Conservation (phyloP, 2,329 filamentous ascomycete species). For the Knufia fluminis region DNA sequence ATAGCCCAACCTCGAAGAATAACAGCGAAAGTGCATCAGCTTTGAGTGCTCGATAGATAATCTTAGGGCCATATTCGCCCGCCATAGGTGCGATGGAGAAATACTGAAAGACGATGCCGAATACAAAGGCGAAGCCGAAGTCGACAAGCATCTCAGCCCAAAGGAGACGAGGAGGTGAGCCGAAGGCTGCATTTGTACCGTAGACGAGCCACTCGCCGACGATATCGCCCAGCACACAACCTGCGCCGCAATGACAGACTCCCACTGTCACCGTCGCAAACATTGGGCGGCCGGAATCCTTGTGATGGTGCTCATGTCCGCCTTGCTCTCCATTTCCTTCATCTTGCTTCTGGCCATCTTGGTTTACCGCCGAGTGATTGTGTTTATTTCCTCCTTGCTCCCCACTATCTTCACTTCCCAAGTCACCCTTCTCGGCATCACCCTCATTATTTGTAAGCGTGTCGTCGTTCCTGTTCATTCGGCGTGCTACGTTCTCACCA, state of each 20-base stretch:
- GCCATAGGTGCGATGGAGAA: conserved; percentile 28
- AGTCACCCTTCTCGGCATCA: too few species aligned
- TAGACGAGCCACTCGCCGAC: conserved; percentile 29
- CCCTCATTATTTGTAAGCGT: too few species aligned
- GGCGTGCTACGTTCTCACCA: too few species aligned
- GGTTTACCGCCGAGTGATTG: too few species aligned
- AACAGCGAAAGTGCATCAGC: conserved; percentile 25
- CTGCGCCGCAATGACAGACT: conserved; percentile 28
- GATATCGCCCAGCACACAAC: conserved; percentile 28
- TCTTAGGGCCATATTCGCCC: conserved; percentile 24
- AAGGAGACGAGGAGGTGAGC: conserved; percentile 13
- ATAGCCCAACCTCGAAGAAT: conserved; percentile 26
- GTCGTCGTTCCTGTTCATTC: too few species aligned
- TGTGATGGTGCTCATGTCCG: conserved; percentile 5
- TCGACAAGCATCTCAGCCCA: conserved; percentile 19
- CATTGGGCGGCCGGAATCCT: conserved; percentile 11
- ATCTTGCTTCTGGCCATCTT: too few species aligned
- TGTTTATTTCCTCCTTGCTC: too few species aligned
- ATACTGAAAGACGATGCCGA: conserved; percentile 28
- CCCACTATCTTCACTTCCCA: too few species aligned
- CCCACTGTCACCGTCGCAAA: conserved; percentile 24
- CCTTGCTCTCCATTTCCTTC: neutral
- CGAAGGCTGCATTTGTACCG: conserved; percentile 22
- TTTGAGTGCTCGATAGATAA: conserved; percentile 23
- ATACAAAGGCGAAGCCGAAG: conserved; percentile 24